phyloP scores from a whole-genome alignment of 192 early-diverging fungal genomes.

The Phycomyces blakesleeanus region DNA sequence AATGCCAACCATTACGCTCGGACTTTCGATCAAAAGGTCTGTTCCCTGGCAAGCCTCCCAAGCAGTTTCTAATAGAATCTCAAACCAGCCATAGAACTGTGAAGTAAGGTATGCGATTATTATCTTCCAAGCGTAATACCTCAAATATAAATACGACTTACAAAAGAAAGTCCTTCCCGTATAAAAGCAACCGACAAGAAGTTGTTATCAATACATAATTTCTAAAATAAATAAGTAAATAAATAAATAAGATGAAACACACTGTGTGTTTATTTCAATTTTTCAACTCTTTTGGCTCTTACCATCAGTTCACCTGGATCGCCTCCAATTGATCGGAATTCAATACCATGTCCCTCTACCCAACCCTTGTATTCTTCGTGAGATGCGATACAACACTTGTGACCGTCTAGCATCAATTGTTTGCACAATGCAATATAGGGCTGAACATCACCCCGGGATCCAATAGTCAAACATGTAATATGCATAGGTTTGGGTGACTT shows the following conservation, averaged over 20 bases:
- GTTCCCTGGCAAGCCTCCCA: slow-evolving; percentile 56
- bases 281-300: not conserved
- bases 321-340: slow-evolving; percentile 62
- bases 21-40: slow-evolving; percentile 63
- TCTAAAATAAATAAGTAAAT: too few species aligned
- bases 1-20: slow-evolving; percentile 61
- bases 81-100: slow-evolving; percentile 61
- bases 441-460: slow-evolving; percentile 72
- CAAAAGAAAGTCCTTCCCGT: slow-evolving; percentile 42
- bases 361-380: slow-evolving; percentile 62
- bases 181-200: slow-evolving; percentile 64
- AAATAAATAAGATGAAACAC: too few species aligned
- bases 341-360: slow-evolving; percentile 61
- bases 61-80: slow-evolving; percentile 51
- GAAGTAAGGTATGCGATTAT: not conserved
- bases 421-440: slow-evolving; percentile 69
- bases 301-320: slow-evolving; percentile 60
- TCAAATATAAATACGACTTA: slow-evolving; percentile 9
- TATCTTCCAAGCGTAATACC: not conserved
- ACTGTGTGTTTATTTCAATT: too few species aligned
- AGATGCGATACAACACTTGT: slow-evolving; percentile 59
- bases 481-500: slow-evolving; percentile 44
- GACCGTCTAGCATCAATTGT: slow-evolving; percentile 56
- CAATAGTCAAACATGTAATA: slow-evolving; percentile 66
- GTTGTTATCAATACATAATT: slow-evolving; percentile 63